These are phyloP conservation scores for Helicostylum pulchrum DNA, from an alignment of 192 early-diverging fungal genomes.

Conservation along the genomic window DNA sequence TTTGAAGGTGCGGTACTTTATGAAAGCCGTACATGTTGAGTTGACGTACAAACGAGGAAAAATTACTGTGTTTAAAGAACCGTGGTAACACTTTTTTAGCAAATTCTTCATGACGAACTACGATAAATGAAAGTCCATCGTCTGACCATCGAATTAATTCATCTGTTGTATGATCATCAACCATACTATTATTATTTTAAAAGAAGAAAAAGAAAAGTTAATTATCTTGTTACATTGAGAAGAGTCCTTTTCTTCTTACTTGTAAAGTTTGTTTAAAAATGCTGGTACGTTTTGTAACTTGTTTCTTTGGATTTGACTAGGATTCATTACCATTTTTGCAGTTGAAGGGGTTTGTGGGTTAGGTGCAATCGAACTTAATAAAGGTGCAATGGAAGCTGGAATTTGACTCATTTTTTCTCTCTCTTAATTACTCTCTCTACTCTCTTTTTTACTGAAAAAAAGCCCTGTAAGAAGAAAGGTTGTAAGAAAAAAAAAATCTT, in stretches of 20 bases:
- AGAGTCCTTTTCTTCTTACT: slow-evolving; percentile 43
- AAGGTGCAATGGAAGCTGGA: slow-evolving; percentile 17
- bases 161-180: slow-evolving; percentile 78
- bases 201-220: no score
- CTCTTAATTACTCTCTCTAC: no score
- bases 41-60: slow-evolving; percentile 86
- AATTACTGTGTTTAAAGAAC: slow-evolving; percentile 92
- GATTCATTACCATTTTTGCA: slow-evolving; percentile 18
- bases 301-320: slow-evolving; percentile 15
- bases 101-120: slow-evolving; percentile 39
- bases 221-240: neutral
- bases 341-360: neutral
- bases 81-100: slow-evolving; percentile 63
- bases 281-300: slow-evolving; percentile 66
- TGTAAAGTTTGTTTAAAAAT: slow-evolving; percentile 92
- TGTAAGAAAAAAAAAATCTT: no score
- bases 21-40: slow-evolving; percentile 97
- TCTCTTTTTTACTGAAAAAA: no score
- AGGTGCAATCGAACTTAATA: slow-evolving; percentile 8
- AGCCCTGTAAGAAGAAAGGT: no score
- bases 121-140: slow-evolving; percentile 84
- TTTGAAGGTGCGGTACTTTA: slow-evolving; percentile 89
- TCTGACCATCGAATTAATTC: slow-evolving; percentile 88
- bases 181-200: slow-evolving; percentile 77
- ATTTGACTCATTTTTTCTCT: slow-evolving; percentile 12